Evolutionary conservation across 345 rosid genomes (phyloP).

Genomic region (Brassica cretica): DNA sequence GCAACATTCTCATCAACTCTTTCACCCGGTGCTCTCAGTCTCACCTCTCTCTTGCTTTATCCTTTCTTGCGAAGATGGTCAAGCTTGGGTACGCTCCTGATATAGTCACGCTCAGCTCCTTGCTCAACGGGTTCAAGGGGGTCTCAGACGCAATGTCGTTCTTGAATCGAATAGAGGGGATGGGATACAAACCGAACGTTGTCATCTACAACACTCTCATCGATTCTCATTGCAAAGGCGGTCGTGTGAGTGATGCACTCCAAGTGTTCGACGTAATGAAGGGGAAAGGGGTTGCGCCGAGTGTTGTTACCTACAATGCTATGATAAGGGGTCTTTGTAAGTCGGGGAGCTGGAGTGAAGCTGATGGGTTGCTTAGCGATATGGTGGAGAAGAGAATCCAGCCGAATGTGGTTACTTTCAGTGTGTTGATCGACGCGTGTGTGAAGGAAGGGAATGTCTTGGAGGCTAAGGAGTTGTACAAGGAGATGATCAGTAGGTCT

Average conservation of each 20-base stretch:
- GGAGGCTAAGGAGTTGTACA: neutral
- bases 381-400: neutral
- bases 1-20: conserved; percentile 3
- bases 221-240: neutral
- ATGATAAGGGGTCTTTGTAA: neutral
- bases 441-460: neutral
- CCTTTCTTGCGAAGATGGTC: conserved; percentile 11
- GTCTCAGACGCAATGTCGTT: neutral
- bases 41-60: neutral
- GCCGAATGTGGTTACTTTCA: neutral
- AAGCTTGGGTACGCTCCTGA: neutral
- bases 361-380: neutral
- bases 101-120: neutral
- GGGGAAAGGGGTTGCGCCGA: neutral
- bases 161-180: neutral
- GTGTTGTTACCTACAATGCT: neutral
- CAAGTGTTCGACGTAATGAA: neutral
- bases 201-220: neutral
- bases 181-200: neutral
- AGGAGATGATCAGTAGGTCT: neutral
- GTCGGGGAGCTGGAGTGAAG: neutral
- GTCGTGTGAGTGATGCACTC: neutral
- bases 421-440: neutral
- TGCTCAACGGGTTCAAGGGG: neutral
- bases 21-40: neutral